phyloP scores from a whole-genome alignment of 192 early-diverging fungal species.

The Umbelopsis sp. region DNA sequence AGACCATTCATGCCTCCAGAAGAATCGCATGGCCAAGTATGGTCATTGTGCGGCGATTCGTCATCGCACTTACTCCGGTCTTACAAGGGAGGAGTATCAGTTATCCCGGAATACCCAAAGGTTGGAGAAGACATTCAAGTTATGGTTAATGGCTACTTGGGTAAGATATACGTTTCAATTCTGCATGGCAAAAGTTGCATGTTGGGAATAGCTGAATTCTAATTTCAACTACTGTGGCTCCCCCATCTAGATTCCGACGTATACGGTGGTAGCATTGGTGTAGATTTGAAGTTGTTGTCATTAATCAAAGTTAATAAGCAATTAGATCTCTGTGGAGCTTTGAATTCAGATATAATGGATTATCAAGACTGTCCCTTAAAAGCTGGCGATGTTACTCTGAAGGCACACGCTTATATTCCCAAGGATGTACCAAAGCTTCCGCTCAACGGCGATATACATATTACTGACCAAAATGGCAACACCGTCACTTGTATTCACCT shows the following conservation, averaged over 20 bases:
- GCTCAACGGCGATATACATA: constrained; percentile 31
- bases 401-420: constrained; percentile 37
- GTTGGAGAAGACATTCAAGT: constrained; percentile 36
- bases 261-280: constrained; percentile 24
- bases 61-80: constrained; percentile 31
- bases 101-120: constrained; percentile 31
- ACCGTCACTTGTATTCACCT: constrained; percentile 39
- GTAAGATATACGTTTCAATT: constrained; percentile 11
- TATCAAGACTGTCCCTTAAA: constrained; percentile 24
- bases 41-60: constrained; percentile 37
- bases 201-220: too few species aligned
- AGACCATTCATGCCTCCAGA: constrained; percentile 30
- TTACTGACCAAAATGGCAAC: constrained; percentile 36
- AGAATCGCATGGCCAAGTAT: constrained; percentile 33
- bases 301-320: constrained; percentile 43
- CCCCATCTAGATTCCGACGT: constrained; percentile 32
- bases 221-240: too few species aligned
- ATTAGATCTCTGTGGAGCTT: constrained; percentile 30
- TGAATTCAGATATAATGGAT: constrained; percentile 35
- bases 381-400: constrained; percentile 30
- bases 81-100: constrained; percentile 37
- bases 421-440: constrained; percentile 37
- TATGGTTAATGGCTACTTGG: constrained; percentile 28
- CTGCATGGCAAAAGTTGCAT: too few species aligned
- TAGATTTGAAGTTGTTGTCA: constrained; percentile 34